Conservation (phyloP, 176 grass and related monocot genomes). For the Alopecurus myosuroides region DNA sequence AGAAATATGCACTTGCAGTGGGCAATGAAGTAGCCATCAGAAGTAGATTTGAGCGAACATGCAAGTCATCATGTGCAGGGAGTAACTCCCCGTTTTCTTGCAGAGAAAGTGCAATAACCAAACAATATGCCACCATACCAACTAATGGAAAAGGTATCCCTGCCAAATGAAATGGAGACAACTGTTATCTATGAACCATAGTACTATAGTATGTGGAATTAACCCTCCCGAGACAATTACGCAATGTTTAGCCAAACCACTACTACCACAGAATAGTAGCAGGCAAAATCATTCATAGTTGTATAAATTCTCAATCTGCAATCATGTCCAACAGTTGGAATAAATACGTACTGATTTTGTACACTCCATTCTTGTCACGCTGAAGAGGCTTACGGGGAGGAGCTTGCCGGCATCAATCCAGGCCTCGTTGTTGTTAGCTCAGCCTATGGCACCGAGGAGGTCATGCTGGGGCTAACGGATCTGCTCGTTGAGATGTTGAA, state of each 20-base stretch:
- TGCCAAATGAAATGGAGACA: slow-evolving; percentile 13
- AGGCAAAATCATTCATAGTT: background rate
- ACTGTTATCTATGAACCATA: background rate
- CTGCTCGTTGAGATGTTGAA: no score
- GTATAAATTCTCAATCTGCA: background rate
- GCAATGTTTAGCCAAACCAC: no score
- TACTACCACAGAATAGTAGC: background rate
- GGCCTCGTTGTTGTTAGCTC: no score
- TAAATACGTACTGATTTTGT: background rate
- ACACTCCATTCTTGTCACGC: no score
- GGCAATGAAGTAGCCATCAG: slow-evolving; percentile 67
- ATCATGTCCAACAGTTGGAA: background rate
- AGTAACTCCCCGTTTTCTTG: slow-evolving; percentile 52
- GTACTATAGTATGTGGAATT: background rate
- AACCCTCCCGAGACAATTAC: background rate
- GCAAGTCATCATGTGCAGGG: no score
- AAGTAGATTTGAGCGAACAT: slow-evolving; percentile 53
- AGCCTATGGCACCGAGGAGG: no score
- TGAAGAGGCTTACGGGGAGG: no score
- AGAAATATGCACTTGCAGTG: slow-evolving; percentile 80
- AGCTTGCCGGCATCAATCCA: no score
- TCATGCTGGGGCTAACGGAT: no score
- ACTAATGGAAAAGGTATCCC: slow-evolving; percentile 69
- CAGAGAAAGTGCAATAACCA: no score
- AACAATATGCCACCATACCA: slow-evolving; percentile 61